A percentile compares a stretch with the other conserved stretches of the same genome.
phyloP scores from a whole-genome alignment of 192 early-diverging fungal species.

The Phlyctochytrium planicorne region DNA sequence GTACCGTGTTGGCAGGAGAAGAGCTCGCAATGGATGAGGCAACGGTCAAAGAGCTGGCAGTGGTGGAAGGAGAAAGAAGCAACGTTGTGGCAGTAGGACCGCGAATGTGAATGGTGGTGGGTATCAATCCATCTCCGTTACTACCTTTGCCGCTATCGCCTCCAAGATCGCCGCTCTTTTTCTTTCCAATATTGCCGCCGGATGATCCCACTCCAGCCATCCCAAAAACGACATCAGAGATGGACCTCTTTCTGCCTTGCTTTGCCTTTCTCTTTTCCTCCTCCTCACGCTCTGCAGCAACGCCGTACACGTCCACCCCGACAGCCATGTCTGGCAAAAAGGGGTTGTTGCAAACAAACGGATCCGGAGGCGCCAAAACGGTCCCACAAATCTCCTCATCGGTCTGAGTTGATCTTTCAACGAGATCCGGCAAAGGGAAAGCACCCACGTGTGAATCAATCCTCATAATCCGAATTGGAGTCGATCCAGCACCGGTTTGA shows the following conservation, averaged over 20 bases:
- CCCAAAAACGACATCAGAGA: too few relatives aligned
- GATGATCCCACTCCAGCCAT: neutral
- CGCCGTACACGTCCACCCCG: neutral
- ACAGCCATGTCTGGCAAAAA: neutral
- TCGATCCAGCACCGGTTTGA: too few relatives aligned
- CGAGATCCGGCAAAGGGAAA: conserved; percentile 9
- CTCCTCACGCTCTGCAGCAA: neutral
- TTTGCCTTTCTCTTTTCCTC: too few relatives aligned
- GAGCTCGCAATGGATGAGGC: neutral
- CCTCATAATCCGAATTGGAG: neutral
- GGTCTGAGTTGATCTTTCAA: conserved; percentile 10
- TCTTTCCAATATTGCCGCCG: neutral
- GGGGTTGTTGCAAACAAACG: neutral
- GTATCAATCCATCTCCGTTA: neutral
- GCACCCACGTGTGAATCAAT: neutral
- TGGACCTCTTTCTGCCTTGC: too few relatives aligned
- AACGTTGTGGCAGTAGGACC: neutral
- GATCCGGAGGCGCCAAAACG: neutral
- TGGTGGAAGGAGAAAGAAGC: neutral
- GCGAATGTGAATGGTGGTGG: neutral
- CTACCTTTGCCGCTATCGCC: neutral
- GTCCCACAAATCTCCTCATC: conserved; percentile 5
- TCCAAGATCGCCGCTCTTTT: too few relatives aligned
- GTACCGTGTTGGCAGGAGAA: neutral
- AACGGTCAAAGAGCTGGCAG: neutral